These are phyloP conservation scores for Hanseniaspora thailandica DNA, from an alignment of 805 yeast species.

Conservation along the genomic window DNA sequence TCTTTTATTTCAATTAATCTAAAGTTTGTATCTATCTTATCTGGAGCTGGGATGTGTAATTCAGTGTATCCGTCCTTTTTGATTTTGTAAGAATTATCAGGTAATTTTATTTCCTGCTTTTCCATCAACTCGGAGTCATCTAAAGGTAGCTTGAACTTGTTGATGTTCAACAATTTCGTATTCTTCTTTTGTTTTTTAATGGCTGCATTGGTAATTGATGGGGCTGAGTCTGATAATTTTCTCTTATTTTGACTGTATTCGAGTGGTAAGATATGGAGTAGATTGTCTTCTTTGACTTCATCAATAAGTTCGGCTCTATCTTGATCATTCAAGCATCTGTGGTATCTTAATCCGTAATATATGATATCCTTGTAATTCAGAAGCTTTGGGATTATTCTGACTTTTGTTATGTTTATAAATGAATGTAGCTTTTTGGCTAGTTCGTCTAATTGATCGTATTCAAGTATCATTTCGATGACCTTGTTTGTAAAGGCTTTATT, in stretches of 20 bases:
- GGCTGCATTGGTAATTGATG: constrained; percentile 5
- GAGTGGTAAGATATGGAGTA: background rate
- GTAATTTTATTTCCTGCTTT: constrained; percentile 61
- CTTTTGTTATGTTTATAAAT: constrained; percentile 7
- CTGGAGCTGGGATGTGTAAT: constrained; percentile 83
- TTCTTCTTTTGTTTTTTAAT: constrained; percentile 25
- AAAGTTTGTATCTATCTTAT: constrained; percentile 32
- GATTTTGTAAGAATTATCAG: constrained; percentile 72
- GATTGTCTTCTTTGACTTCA: constrained; percentile 1
- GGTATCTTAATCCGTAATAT: constrained; percentile 24
- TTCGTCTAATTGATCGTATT: constrained; percentile 18
- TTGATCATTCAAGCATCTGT: constrained; percentile 21
- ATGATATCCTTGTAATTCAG: background rate
- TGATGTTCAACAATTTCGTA: background rate
- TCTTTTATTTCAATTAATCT: constrained; percentile 44
- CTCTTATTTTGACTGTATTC: background rate
- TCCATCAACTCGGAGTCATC: constrained; percentile 63
- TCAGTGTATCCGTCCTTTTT: constrained; percentile 70
- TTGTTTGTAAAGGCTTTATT: constrained; percentile 31
- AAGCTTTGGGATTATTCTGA: constrained; percentile 10
- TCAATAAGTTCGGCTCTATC: constrained; percentile 20
- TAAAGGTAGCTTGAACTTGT: constrained; percentile 59
- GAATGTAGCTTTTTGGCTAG: background rate
- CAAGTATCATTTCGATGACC: constrained; percentile 29
- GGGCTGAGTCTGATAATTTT: background rate